Evolutionary conservation across 2,329 filamentous ascomycete genomes (phyloP).

Genomic region (Penicillium verrucosum): DNA sequence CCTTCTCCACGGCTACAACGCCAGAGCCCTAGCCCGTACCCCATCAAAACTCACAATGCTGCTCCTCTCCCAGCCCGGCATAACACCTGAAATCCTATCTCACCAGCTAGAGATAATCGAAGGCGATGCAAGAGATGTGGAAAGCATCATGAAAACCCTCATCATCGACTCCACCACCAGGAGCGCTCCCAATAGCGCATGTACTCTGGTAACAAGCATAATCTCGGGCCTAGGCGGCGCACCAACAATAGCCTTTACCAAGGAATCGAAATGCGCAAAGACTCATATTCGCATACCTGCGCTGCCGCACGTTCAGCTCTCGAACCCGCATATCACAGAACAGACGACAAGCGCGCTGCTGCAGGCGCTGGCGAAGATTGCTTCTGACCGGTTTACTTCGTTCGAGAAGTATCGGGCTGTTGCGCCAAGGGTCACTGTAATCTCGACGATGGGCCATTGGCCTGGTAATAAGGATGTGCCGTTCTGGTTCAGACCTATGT

Average conservation of each 20-base stretch:
- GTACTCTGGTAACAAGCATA: constrained; percentile 42
- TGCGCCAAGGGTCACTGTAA: constrained; percentile 26
- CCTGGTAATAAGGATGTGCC: constrained; percentile 30
- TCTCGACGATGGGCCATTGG: constrained; percentile 34
- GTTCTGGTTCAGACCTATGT: constrained; percentile 29
- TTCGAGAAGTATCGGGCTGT: constrained; percentile 4
- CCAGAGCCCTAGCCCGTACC: constrained; percentile 49
- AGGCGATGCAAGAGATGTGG: constrained; percentile 46
- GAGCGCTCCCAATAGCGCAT: constrained; percentile 1
- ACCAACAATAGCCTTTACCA: constrained; percentile 19
- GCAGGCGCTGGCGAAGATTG: constrained; percentile 21
- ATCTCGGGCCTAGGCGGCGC: constrained; percentile 48
- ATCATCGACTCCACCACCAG: constrained; percentile 14
- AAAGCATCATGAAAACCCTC: constrained; percentile 39
- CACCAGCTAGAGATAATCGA: constrained; percentile 47
- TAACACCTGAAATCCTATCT: constrained; percentile 37
- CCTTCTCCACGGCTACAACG: constrained; percentile 44
- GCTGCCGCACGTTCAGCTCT: constrained; percentile 24
- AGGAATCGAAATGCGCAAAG: constrained; percentile 4
- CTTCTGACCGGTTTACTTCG: background rate
- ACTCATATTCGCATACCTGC: constrained; percentile 8
- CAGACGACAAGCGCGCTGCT: constrained; percentile 28
- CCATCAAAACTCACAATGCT: constrained; percentile 47
- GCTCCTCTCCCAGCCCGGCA: constrained; percentile 38
- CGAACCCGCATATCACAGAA: constrained; percentile 35